These are phyloP conservation scores for Blastocystis sp. DNA, from an alignment of 352 stramenopile genomes.

Conservation along the genomic window DNA sequence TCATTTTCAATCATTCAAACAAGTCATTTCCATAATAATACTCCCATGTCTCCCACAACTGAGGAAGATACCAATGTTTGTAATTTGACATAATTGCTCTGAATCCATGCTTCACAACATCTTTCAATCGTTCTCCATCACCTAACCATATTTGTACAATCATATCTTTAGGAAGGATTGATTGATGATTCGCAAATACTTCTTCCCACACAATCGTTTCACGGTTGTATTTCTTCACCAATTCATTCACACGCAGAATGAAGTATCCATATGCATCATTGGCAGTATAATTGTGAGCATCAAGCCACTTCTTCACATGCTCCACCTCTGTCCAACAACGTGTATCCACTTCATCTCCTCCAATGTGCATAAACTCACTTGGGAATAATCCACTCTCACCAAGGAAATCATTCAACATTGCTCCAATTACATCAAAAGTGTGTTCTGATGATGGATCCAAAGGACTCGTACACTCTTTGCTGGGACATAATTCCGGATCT, in stretches of 20 bases:
- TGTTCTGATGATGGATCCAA: constrained; percentile 24
- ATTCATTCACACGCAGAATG: constrained; percentile 64
- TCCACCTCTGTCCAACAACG: constrained; percentile 61
- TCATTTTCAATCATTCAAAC: background rate
- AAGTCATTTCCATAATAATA: constrained; percentile 68
- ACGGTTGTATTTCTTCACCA: constrained; percentile 60
- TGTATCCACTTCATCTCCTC: constrained; percentile 64
- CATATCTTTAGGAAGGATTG: constrained; percentile 60
- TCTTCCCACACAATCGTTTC: constrained; percentile 70
- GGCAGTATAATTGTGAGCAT: constrained; percentile 63
- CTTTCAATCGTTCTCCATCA: constrained; percentile 45
- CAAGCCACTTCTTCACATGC: constrained; percentile 62
- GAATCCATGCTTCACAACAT: constrained; percentile 64
- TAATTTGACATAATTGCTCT: constrained; percentile 58
- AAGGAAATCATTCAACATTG: constrained; percentile 47
- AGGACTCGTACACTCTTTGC: background rate
- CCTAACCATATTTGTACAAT: constrained; percentile 69
- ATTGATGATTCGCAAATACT: constrained; percentile 66
- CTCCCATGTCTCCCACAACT: constrained; percentile 67
- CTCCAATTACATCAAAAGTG: constrained; percentile 60
- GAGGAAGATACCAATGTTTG: constrained; percentile 71
- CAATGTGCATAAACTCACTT: constrained; percentile 63
- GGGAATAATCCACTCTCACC: constrained; percentile 58
- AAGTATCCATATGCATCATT: constrained; percentile 69
- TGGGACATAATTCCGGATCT: constrained; percentile 55